Percentiles rank a stretch among this genome's conserved stretches.
These are phyloP conservation scores for Teratosphaeria destructans DNA, from an alignment of 2,329 filamentous ascomycete genomes.

Conservation along the genomic window DNA sequence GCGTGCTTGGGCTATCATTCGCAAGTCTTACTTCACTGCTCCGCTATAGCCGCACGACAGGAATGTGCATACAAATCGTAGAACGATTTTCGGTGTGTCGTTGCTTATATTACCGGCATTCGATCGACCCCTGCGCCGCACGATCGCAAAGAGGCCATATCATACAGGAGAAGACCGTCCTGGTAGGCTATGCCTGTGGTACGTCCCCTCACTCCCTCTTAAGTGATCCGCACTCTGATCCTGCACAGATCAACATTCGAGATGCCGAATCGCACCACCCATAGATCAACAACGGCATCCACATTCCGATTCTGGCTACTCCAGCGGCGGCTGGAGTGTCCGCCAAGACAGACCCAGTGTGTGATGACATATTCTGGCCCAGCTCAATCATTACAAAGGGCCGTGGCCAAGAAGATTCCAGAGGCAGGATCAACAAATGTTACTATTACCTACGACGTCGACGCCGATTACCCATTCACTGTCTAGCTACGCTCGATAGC, in stretches of 20 bases:
- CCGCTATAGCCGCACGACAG: slow-evolving; percentile 11
- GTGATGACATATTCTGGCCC: background rate
- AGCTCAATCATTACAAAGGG: background rate
- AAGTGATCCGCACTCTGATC: background rate
- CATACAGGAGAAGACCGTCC: slow-evolving; percentile 63
- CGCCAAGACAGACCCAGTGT: background rate
- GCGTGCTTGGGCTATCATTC: background rate
- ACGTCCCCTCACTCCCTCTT: background rate
- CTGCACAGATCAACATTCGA: slow-evolving; percentile 10
- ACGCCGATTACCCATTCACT: too few relatives aligned
- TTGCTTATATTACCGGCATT: slow-evolving; percentile 80
- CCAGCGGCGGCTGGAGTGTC: slow-evolving; percentile 5
- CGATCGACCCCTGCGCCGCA: slow-evolving; percentile 68
- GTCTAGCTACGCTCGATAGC: too few relatives aligned
- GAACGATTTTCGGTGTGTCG: slow-evolving; percentile 80
- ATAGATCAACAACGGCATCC: slow-evolving; percentile 1
- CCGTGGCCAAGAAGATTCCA: background rate
- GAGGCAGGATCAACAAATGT: background rate
- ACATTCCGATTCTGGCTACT: slow-evolving; percentile 15
- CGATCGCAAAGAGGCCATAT: slow-evolving; percentile 64
- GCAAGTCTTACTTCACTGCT: background rate
- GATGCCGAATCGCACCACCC: slow-evolving; percentile 3
- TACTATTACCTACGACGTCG: too few relatives aligned
- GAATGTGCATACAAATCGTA: slow-evolving; percentile 79
- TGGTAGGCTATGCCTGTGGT: slow-evolving; percentile 70